These are phyloP conservation scores for Emergomyces africanus DNA, from an alignment of 2,329 filamentous ascomycete genomes.

Conservation along the genomic window DNA sequence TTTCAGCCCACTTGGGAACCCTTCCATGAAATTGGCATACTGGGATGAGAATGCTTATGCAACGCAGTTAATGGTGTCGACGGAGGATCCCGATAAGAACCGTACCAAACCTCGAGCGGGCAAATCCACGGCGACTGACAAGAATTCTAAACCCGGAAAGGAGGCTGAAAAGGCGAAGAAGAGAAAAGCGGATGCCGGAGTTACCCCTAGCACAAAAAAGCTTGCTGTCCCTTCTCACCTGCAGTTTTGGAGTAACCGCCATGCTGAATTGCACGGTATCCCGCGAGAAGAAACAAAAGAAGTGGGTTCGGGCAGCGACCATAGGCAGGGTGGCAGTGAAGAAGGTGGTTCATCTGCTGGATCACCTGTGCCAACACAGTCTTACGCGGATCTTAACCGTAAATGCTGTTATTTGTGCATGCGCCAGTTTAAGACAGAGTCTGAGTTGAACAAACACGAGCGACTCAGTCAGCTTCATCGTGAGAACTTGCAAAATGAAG, in stretches of 20 bases:
- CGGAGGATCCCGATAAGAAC: slow-evolving; percentile 31
- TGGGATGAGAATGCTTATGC: slow-evolving; percentile 65
- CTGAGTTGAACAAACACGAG: slow-evolving; percentile 48
- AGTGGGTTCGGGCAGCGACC: slow-evolving; percentile 15
- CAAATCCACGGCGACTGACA: slow-evolving; percentile 3
- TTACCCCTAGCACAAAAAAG: slow-evolving; percentile 24
- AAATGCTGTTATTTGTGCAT: slow-evolving; percentile 51
- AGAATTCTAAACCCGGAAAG: slow-evolving; percentile 17
- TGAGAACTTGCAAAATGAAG: slow-evolving; percentile 40
- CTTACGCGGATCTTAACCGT: slow-evolving; percentile 47
- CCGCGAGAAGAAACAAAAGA: slow-evolving; percentile 18
- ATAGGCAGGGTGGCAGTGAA: slow-evolving; percentile 10
- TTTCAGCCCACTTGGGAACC: slow-evolving; percentile 58
- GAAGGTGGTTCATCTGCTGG: slow-evolving; percentile 15
- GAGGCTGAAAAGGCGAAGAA: slow-evolving; percentile 35
- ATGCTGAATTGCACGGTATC: slow-evolving; percentile 52
- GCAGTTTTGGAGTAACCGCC: slow-evolving; percentile 59
- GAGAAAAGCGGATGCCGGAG: slow-evolving; percentile 32
- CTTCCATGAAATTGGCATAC: slow-evolving; percentile 56
- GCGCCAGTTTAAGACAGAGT: slow-evolving; percentile 42
- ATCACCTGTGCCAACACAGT: slow-evolving; percentile 35
- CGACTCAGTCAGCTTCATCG: slow-evolving; percentile 45
- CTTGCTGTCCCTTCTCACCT: slow-evolving; percentile 50
- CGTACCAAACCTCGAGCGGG: slow-evolving; percentile 9
- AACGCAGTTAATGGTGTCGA: slow-evolving; percentile 49